phyloP scores from a whole-genome alignment of 192 early-diverging fungal genomes.

The Pilaira anomala region DNA sequence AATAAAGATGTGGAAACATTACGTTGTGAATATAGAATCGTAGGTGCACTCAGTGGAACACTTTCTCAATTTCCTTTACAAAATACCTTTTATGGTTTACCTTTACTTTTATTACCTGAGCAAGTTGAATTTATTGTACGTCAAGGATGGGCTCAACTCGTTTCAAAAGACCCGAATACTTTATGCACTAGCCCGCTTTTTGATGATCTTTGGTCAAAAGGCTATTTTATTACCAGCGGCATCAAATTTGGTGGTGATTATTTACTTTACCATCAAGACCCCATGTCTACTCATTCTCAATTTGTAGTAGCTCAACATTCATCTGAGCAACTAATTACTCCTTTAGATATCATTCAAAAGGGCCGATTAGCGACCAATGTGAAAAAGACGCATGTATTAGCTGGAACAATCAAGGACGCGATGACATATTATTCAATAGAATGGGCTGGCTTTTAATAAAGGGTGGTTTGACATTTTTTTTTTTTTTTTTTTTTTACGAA shows the following conservation, averaged over 20 bases:
- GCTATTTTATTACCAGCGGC: slow-evolving; percentile 68
- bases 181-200: slow-evolving; percentile 41
- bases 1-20: slow-evolving; percentile 49
- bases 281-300: slow-evolving; percentile 65
- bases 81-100: slow-evolving; percentile 73
- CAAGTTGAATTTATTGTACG: slow-evolving; percentile 50
- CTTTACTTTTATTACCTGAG: slow-evolving; percentile 69
- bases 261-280: slow-evolving; percentile 76
- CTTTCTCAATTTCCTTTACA: slow-evolving; percentile 69
- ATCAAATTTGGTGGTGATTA: slow-evolving; percentile 89
- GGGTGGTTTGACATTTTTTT: too few relatives aligned
- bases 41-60: slow-evolving; percentile 67
- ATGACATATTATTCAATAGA: slow-evolving; percentile 39
- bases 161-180: not conserved
- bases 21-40: slow-evolving; percentile 54
- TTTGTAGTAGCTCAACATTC: slow-evolving; percentile 49
- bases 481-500: too few relatives aligned
- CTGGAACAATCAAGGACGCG: slow-evolving; percentile 35
- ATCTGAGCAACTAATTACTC: slow-evolving; percentile 25
- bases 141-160: not conserved
- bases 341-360: slow-evolving; percentile 52
- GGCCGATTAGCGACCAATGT: slow-evolving; percentile 69
- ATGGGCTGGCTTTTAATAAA: slow-evolving; percentile 49
- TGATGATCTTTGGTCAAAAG: slow-evolving; percentile 58
- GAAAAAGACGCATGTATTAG: slow-evolving; percentile 67